Evolutionary conservation across 2,329 filamentous ascomycete genomes (phyloP).

Genomic region (Claviceps lovelessii): DNA sequence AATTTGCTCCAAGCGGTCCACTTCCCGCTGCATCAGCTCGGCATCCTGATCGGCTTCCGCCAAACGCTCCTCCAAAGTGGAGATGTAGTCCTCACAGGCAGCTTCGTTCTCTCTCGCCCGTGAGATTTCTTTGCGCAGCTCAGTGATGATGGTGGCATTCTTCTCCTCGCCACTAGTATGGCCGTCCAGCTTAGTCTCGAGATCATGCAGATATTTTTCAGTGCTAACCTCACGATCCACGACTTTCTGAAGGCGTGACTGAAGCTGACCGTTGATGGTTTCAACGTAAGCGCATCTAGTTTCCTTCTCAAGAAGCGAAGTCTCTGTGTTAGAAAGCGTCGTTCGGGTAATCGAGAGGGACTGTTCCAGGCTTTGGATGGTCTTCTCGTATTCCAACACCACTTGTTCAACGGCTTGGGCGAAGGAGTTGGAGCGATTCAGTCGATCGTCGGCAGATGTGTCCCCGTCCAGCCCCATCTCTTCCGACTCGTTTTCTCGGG

Average conservation of each 20-base stretch:
- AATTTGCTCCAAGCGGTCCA: conserved; percentile 86
- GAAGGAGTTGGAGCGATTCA: conserved; percentile 92
- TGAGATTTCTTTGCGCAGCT: conserved; percentile 81
- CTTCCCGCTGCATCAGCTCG: conserved; percentile 92
- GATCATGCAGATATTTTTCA: conserved; percentile 80
- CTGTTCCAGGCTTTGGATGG: conserved; percentile 83
- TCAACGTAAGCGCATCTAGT: conserved; percentile 87
- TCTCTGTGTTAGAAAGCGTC: conserved; percentile 73
- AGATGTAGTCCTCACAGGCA: conserved; percentile 90
- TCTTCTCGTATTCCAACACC: conserved; percentile 95
- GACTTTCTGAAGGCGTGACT: conserved; percentile 79
- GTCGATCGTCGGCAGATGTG: conserved; percentile 61
- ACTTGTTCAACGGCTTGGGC: conserved; percentile 92
- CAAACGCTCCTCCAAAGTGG: conserved; percentile 84
- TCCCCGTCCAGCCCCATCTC: conserved; percentile 42
- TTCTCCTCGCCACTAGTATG: conserved; percentile 87
- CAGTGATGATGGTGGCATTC: conserved; percentile 69
- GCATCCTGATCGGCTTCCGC: conserved; percentile 93
- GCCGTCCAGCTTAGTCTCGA: conserved; percentile 81
- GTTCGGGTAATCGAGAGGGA: conserved; percentile 79
- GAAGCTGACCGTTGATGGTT: conserved; percentile 79
- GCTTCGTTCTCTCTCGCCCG: conserved; percentile 81
- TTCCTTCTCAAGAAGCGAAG: conserved; percentile 77
- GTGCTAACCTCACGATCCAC: conserved; percentile 84
- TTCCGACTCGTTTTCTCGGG: conserved; percentile 52